These are phyloP conservation scores for Dactylonectria macrodidyma DNA, from an alignment of 2,329 filamentous ascomycete genomes.

Conservation along the genomic window DNA sequence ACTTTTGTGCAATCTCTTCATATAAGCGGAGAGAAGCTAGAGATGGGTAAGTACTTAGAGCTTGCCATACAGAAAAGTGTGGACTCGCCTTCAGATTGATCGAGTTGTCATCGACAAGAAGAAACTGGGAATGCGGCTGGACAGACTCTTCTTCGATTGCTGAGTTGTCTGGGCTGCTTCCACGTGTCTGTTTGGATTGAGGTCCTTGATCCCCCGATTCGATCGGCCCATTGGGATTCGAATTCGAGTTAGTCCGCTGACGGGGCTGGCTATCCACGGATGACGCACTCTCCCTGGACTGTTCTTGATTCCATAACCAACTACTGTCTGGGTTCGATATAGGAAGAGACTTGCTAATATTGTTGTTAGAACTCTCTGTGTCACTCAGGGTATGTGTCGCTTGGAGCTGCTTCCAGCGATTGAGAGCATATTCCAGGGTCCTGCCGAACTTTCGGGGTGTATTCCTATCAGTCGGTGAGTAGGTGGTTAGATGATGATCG, in stretches of 20 bases:
- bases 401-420: slow-evolving; percentile 4
- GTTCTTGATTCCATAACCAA: not conserved
- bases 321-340: not conserved
- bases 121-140: slow-evolving; percentile 33
- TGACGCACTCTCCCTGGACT: not conserved
- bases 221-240: not conserved
- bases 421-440: not conserved
- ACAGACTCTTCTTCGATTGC: slow-evolving; percentile 9
- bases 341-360: not conserved
- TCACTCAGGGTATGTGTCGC: not conserved
- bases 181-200: not conserved
- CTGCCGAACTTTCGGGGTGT: slow-evolving; percentile 11
- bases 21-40: slow-evolving; percentile 36
- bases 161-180: slow-evolving; percentile 25
- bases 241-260: not conserved
- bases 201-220: slow-evolving; percentile 29
- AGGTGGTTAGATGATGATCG: not conserved
- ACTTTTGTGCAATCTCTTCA: slow-evolving; percentile 51
- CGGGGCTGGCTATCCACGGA: not conserved
- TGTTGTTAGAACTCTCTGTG: not conserved
- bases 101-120: slow-evolving; percentile 60
- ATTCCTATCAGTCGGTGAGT: not conserved
- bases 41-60: not conserved
- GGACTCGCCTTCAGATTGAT: slow-evolving; percentile 57
- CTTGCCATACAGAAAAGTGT: slow-evolving; percentile 49